Evolutionary conservation across 2,329 filamentous ascomycete species (phyloP), one percentile per base, ranked within the genome.

Genomic region (Amesomyces nigricolor): DNA sequence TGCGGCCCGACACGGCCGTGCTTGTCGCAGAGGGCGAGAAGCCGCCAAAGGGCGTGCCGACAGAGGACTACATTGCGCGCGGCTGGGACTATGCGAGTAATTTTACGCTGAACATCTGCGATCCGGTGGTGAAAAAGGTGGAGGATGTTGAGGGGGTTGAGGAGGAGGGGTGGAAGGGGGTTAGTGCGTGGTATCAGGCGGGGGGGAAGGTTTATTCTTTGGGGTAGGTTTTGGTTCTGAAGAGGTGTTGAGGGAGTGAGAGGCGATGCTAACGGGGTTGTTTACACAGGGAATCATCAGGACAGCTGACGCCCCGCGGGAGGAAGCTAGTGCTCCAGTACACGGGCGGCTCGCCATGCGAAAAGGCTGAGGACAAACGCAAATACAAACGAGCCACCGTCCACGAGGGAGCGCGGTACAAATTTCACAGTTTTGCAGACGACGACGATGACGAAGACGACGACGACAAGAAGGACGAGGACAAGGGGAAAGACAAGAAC

Each of bases 51-150:
- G 72, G 72, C 13, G 69, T 67, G 29, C 70, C 72, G 10, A 70
- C 71, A 9, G 71, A 73, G 32, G 80, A 83, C 66, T 84, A 84
- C 69, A 78, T 82, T 60, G 83, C 86, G 7, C 80, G 80, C 57
- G 89, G 89, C 35, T 87, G 84, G 68, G 89, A 92, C 71, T 89
- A 91, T 63, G 83, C 81, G 60, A 82, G 83, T 61, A 92, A 92
- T 73, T 94, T 94, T 66, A 92, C 88, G 2, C 68, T 92, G 64
- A 94, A 94, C 72, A 85, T 94, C 63, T 94, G 89, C 73, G 84
- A 79, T 37, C 77, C 87, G 1, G 86, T 91, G n/a, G 79, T 91
- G 14, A 82, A 87, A 63, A 74, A 80, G 14, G 74, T 87, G 17
- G 73, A 78, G 43, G 75, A 82, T 59, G 80, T 88, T 9, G 78